Percentiles rank a stretch among this genome's conserved stretches.
These are phyloP conservation scores for Phytophthora pistaciae DNA, from an alignment of 352 stramenopile species.

Conservation along the genomic window DNA sequence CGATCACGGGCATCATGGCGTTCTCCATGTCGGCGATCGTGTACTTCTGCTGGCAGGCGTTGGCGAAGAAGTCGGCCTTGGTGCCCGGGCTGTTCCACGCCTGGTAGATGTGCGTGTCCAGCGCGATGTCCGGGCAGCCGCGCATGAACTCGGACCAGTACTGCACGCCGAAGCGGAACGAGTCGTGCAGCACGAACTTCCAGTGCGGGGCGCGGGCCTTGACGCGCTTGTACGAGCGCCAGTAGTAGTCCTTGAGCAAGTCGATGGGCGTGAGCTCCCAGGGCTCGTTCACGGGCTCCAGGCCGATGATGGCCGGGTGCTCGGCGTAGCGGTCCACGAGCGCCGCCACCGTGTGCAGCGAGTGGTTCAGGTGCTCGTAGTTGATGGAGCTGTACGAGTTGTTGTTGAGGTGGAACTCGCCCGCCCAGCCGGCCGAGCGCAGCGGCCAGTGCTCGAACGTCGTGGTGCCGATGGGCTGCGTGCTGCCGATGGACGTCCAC, in stretches of 20 bases:
- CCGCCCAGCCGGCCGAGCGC: constrained; percentile 91
- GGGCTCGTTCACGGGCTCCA: constrained; percentile 96
- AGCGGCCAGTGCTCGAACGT: constrained; percentile 88
- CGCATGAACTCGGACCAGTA: constrained; percentile 62
- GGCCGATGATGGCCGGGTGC: constrained; percentile 90
- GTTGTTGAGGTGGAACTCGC: constrained; percentile 86
- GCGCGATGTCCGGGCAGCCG: constrained; percentile 91
- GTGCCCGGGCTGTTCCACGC: constrained; percentile 80
- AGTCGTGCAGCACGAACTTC: constrained; percentile 73
- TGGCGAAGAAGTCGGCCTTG: constrained; percentile 86
- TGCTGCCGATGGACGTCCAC: constrained; percentile 39
- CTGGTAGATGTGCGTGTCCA: constrained; percentile 98
- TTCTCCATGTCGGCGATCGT: constrained; percentile 62
- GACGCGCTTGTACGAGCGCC: constrained; percentile 95
- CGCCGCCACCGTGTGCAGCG: constrained; percentile 83
- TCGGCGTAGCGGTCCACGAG: constrained; percentile 91
- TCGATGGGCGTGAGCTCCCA: constrained; percentile 95
- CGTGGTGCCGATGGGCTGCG: constrained; percentile 31
- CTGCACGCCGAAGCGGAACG: constrained; percentile 37
- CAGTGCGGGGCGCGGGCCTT: constrained; percentile 93
- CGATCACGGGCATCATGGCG: constrained; percentile 92
- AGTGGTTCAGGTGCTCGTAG: constrained; percentile 92
- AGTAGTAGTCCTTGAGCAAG: constrained; percentile 95
- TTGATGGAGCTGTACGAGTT: constrained; percentile 93
- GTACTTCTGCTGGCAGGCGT: constrained; percentile 92